Base-by-base conservation (phyloP, 2,329 filamentous ascomycete genomes). In the Sclerotinia sclerotiorum region DNA sequence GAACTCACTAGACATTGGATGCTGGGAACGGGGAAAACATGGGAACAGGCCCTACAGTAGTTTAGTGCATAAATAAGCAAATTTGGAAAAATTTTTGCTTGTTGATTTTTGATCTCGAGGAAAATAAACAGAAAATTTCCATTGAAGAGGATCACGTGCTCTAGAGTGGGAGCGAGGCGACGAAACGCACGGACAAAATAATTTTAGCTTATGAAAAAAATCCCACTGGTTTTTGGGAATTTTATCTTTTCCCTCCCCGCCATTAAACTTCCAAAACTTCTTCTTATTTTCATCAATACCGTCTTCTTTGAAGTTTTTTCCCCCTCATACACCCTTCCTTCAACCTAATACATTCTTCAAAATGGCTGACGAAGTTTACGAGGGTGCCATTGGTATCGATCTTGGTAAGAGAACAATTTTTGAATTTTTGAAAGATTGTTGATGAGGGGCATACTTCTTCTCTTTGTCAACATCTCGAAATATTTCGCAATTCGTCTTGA, bases 341-440 rank as follows among this genome's bases (percentile, higher is more conserved):
- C 49, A 51, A 69, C 58, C 71, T 63, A 72, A 54, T 69, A 67
- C 72, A 58, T 70, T 46, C 46, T 69, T 78, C 80, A 92, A 84
- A 81, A 97, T 97, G 94, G 90, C 92, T 82, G 93, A 97, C 83
- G 94, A 97, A 90, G 90, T 96, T 79, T 99, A 98, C 84, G 95
- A 99, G 82, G 95, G 95, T 91, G 95, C 95, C 89, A 93, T 98
- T 86, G 95, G 95, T 89, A 99, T 99, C 86, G 95, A 99, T 90
- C 88, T 99, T 85, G 95, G 94, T 97, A 86, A 79, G 90, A 35
- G 15, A 46, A 42, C 24, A 60, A 39, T 62, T 54, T 32, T 17
- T 21, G 2, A 19, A 65, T n/a, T 19, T 32, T n/a, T 5, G 15
- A 42, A 60, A 58, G 46, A 17, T 24, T 10, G 44, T 35, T 49